Conservation (phyloP, 768 basidiomycete species). For the Rhodotorula diobovata region DNA sequence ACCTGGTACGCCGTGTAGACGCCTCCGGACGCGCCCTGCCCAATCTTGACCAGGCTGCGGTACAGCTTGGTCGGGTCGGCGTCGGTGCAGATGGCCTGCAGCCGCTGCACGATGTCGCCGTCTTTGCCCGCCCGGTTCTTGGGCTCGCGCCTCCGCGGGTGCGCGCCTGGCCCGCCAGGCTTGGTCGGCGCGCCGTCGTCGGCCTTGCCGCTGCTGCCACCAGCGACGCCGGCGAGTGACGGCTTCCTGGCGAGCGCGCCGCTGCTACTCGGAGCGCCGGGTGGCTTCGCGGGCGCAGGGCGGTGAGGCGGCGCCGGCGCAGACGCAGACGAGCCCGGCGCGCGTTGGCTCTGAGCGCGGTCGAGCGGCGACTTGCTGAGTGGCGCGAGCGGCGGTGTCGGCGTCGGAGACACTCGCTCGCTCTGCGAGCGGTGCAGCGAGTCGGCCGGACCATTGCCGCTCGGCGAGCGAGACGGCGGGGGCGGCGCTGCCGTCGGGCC, state of each 20-base stretch:
- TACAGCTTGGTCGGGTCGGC: conserved; percentile 94
- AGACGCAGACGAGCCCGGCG: conserved; percentile 61
- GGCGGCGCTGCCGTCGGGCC: background rate
- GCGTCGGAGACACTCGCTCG: conserved; percentile 63
- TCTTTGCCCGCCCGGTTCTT: conserved; percentile 68
- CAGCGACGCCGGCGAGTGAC: background rate
- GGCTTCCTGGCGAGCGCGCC: conserved; percentile 19
- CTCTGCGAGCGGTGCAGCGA: conserved; percentile 55
- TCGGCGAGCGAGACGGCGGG: conserved; percentile 42
- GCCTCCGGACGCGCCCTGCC: conserved; percentile 94
- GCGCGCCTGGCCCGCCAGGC: conserved; percentile 57
- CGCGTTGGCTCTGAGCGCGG: conserved; percentile 54
- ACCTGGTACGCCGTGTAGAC: conserved; percentile 98
- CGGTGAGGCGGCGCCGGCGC: conserved; percentile 55
- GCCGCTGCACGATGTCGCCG: conserved; percentile 75
- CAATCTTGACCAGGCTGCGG: conserved; percentile 89
- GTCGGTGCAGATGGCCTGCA: conserved; percentile 93
- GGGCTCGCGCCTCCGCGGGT: conserved; percentile 74
- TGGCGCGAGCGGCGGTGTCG: conserved; percentile 38
- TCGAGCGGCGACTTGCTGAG: conserved; percentile 16
- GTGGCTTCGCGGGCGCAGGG: conserved; percentile 36
- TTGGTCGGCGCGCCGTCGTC: conserved; percentile 38
- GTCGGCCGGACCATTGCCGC: conserved; percentile 44
- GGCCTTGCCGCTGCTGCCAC: background rate
- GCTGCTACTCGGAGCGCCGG: background rate